Percentiles rank a stretch among this genome's conserved stretches.
phyloP scores from a whole-genome alignment of 495 filamentous ascomycete species.

The Lindgomyces ingoldianus region DNA sequence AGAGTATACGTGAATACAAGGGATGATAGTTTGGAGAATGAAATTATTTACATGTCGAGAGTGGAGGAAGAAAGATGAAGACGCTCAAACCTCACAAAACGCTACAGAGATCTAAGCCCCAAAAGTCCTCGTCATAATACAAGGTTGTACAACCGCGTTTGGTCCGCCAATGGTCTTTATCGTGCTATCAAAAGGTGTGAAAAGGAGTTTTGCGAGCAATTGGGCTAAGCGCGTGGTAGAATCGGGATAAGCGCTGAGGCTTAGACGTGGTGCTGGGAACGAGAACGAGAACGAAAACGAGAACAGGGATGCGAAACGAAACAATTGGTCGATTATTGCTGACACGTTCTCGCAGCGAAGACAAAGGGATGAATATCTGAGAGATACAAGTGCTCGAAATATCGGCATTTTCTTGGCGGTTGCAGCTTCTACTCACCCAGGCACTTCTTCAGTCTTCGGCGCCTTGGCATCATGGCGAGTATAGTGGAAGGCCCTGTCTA shows the following conservation, averaged over 20 bases:
- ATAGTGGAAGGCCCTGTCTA: too few relatives aligned
- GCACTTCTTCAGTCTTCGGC: too few relatives aligned
- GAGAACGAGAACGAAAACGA: constrained; percentile 18
- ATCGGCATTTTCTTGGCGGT: too few relatives aligned
- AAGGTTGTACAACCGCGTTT: too few relatives aligned
- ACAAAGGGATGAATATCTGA: neutral
- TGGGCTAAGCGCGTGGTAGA: neutral
- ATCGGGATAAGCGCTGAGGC: neutral
- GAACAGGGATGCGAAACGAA: neutral
- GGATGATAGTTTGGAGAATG: neutral
- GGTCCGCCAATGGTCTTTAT: too few relatives aligned
- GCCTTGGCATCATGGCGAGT: too few relatives aligned
- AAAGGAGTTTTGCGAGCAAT: neutral
- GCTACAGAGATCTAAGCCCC: too few relatives aligned
- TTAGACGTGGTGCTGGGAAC: neutral
- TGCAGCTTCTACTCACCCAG: too few relatives aligned
- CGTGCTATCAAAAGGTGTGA: too few relatives aligned
- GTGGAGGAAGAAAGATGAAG: neutral
- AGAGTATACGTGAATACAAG: neutral
- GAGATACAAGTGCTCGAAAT: too few relatives aligned
- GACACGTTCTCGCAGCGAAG: neutral
- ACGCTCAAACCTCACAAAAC: neutral
- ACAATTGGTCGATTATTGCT: neutral
- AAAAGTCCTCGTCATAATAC: too few relatives aligned
- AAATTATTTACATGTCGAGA: neutral